Evolutionary conservation across 2,329 filamentous ascomycete genomes (phyloP).

Genomic region (Macrophomina pseudophaseolina): DNA sequence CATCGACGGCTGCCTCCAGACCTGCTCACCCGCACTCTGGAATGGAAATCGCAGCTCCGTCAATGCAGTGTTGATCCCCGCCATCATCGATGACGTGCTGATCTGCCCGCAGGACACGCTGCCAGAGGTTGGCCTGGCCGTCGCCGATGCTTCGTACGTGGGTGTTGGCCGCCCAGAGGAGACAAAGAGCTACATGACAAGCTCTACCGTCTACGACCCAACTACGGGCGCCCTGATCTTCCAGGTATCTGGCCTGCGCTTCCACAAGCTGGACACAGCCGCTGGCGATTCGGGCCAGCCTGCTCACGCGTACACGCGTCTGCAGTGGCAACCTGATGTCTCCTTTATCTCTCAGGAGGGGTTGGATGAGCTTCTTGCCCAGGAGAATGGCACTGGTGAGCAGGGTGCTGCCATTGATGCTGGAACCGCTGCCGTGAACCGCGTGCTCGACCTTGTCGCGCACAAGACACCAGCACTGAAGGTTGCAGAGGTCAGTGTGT

Average conservation of each 20-base stretch:
- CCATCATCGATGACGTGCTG: constrained; percentile 32
- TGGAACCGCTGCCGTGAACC: neutral
- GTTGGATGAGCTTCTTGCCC: no score
- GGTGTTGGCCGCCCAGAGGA: constrained; percentile 28
- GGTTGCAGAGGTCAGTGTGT: constrained; percentile 42
- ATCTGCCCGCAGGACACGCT: constrained; percentile 21
- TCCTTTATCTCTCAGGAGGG: neutral
- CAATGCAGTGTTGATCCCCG: constrained; percentile 30
- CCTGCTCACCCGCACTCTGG: constrained; percentile 32
- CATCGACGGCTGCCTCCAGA: constrained; percentile 40
- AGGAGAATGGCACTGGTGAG: no score
- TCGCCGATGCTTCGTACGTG: constrained; percentile 26
- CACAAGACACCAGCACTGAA: constrained; percentile 43
- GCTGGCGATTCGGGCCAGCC: constrained; percentile 15
- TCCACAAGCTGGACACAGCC: constrained; percentile 30
- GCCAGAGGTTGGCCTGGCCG: neutral
- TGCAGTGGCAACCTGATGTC: constrained; percentile 34
- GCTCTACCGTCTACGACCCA: constrained; percentile 18
- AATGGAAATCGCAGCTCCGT: constrained; percentile 30
- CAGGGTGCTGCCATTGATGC: neutral
- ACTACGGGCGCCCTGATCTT: constrained; percentile 28
- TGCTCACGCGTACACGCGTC: constrained; percentile 27
- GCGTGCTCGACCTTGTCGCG: constrained; percentile 39
- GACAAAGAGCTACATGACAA: constrained; percentile 27
- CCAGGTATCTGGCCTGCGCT: constrained; percentile 31